These are phyloP conservation scores for Gymnopilus dilepis DNA, from an alignment of 768 basidiomycete genomes.

Conservation along the genomic window DNA sequence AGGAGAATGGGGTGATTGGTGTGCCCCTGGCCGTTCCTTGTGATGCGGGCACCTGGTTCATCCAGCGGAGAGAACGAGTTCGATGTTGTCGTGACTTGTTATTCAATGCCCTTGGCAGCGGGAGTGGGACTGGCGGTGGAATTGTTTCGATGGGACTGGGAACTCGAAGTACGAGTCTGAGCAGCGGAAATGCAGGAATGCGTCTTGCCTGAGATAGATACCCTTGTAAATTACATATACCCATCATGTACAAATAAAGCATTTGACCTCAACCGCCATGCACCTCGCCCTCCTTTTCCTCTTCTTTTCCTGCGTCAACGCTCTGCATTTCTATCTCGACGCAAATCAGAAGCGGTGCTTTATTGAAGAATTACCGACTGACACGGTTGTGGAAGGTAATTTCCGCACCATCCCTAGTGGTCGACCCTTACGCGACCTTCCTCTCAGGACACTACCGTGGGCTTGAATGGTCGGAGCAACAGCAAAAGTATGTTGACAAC, in stretches of 20 bases:
- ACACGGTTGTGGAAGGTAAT: slow-evolving; percentile 94
- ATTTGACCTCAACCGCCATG: slow-evolving; percentile 28
- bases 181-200: slow-evolving; percentile 26
- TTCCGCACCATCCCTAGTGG: background rate
- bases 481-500: slow-evolving; percentile 72
- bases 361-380: slow-evolving; percentile 92
- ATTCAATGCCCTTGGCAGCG: slow-evolving; percentile 54
- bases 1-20: slow-evolving; percentile 61
- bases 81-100: slow-evolving; percentile 64
- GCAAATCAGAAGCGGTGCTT: slow-evolving; percentile 94
- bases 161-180: slow-evolving; percentile 38
- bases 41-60: slow-evolving; percentile 83
- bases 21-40: slow-evolving; percentile 74
- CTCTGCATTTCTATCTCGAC: slow-evolving; percentile 97
- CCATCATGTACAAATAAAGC: slow-evolving; percentile 26
- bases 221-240: background rate
- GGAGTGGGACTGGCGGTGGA: slow-evolving; percentile 39
- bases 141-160: slow-evolving; percentile 37
- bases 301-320: slow-evolving; percentile 58
- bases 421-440: background rate
- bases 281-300: slow-evolving; percentile 35
- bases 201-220: slow-evolving; percentile 19
- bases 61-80: slow-evolving; percentile 72
- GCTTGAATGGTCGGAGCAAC: slow-evolving; percentile 84
- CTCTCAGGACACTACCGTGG: slow-evolving; percentile 87